These are phyloP conservation scores for Cutaneotrichosporon spelunceum DNA, from an alignment of 1,284 basidiomycete genomes.

Conservation along the genomic window DNA sequence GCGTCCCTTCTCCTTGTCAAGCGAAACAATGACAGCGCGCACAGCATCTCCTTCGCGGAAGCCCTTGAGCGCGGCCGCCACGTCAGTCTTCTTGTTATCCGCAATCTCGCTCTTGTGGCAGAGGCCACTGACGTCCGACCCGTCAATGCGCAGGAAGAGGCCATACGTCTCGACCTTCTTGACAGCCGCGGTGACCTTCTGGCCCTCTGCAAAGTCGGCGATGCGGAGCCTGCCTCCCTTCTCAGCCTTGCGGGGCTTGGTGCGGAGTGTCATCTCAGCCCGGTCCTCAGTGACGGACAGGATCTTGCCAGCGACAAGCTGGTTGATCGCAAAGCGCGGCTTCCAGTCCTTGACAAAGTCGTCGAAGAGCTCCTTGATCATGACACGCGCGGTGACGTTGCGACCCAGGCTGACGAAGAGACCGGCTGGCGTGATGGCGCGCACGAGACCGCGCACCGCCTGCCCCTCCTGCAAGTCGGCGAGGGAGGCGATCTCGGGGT, in stretches of 20 bases:
- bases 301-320: conserved; percentile 82
- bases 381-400: conserved; percentile 80
- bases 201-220: conserved; percentile 65
- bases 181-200: conserved; percentile 70
- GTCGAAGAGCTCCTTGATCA: conserved; percentile 90
- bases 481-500: conserved; percentile 66
- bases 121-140: conserved; percentile 77
- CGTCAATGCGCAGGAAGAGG: conserved; percentile 83
- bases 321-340: conserved; percentile 70
- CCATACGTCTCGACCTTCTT: conserved; percentile 80
- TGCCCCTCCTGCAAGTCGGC: conserved; percentile 69
- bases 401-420: conserved; percentile 86
- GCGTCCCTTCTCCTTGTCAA: conserved; percentile 70
- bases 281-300: conserved; percentile 69
- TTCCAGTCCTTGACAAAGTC: conserved; percentile 96
- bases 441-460: conserved; percentile 80
- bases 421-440: conserved; percentile 73
- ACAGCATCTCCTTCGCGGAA: conserved; percentile 86
- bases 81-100: conserved; percentile 76
- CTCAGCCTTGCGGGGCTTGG: conserved; percentile 54
- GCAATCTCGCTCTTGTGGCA: conserved; percentile 92
- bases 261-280: conserved; percentile 81
- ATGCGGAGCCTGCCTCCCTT: conserved; percentile 50
- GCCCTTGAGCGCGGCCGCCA: conserved; percentile 68
- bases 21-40: conserved; percentile 69